These are phyloP conservation scores for Brassica nigra DNA, from an alignment of 345 rosid species.

Conservation along the genomic window DNA sequence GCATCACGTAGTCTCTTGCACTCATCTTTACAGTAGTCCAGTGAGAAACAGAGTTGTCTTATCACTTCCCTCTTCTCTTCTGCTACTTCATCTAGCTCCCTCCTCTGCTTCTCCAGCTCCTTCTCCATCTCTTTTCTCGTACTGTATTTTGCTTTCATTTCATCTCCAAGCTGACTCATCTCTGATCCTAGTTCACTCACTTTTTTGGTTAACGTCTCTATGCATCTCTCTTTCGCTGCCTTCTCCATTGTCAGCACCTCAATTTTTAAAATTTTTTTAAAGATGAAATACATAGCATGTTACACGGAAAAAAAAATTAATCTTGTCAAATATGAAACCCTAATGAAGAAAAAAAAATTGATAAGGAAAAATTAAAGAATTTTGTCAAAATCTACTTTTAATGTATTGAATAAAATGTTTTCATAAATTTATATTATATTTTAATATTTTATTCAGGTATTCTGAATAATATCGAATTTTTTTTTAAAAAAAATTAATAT, in stretches of 20 bases:
- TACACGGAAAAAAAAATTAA: too few relatives aligned
- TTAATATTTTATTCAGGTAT: too few relatives aligned
- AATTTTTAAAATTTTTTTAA: constrained; percentile 23
- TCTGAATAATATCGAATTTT: too few relatives aligned
- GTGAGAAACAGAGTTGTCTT: constrained; percentile 71
- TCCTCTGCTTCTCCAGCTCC: constrained; percentile 55
- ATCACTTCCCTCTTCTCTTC: constrained; percentile 79
- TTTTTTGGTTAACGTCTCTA: constrained; percentile 44
- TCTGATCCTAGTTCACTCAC: constrained; percentile 37
- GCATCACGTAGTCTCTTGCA: constrained; percentile 54
- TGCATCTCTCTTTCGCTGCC: constrained; percentile 37
- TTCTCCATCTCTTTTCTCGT: constrained; percentile 54
- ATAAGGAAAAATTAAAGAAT: too few relatives aligned
- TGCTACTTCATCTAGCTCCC: constrained; percentile 53
- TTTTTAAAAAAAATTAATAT: too few relatives aligned
- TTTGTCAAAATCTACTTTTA: too few relatives aligned
- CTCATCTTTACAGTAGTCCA: constrained; percentile 62
- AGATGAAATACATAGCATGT: too few relatives aligned
- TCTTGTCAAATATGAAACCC: too few relatives aligned
- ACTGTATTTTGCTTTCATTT: constrained; percentile 15
- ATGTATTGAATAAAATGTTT: too few relatives aligned
- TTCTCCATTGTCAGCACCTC: constrained; percentile 50
- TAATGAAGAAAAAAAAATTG: too few relatives aligned
- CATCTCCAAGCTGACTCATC: constrained; percentile 28
- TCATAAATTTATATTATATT: too few relatives aligned